phyloP scores from a whole-genome alignment of 805 yeast genomes.

The Lipomyces orientalis region DNA sequence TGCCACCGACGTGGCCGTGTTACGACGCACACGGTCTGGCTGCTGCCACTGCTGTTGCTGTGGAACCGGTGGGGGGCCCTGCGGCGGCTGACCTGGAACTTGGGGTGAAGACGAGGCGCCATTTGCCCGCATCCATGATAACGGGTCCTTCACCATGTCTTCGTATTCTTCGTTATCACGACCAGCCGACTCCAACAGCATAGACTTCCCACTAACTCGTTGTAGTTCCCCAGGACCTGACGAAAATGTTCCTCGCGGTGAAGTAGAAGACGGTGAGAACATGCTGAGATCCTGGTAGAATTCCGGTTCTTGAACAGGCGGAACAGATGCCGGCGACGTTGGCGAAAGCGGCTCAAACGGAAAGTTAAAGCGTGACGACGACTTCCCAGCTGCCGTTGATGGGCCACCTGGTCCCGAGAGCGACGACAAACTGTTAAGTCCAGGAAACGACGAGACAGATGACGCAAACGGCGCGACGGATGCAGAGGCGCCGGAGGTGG shows the following conservation, averaged over 20 bases:
- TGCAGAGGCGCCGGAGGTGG: constrained; percentile 11
- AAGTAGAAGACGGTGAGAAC: constrained; percentile 31
- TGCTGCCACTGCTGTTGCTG: constrained; percentile 23
- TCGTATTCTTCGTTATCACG: constrained; percentile 44
- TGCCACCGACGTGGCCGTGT: neutral
- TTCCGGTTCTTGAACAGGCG: constrained; percentile 18
- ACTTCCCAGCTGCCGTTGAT: constrained; percentile 12
- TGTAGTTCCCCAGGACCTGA: constrained; percentile 29
- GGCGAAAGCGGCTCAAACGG: constrained; percentile 33
- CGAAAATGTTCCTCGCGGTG: constrained; percentile 36
- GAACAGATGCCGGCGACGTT: constrained; percentile 18
- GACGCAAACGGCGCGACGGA: constrained; percentile 17
- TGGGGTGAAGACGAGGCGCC: neutral
- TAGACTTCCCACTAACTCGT: constrained; percentile 42
- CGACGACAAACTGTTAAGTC: constrained; percentile 16
- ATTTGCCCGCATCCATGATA: constrained; percentile 38
- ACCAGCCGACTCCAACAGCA: constrained; percentile 43
- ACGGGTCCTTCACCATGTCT: constrained; percentile 43
- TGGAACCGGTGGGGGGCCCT: neutral
- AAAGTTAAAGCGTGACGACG: constrained; percentile 27
- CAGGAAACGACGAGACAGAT: constrained; percentile 19
- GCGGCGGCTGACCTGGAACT: neutral
- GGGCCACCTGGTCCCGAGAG: neutral
- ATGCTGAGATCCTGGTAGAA: constrained; percentile 20
- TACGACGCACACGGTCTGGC: constrained; percentile 12